phyloP scores from a whole-genome alignment of 495 filamentous ascomycete genomes.

The Penicillium crystallinum region DNA sequence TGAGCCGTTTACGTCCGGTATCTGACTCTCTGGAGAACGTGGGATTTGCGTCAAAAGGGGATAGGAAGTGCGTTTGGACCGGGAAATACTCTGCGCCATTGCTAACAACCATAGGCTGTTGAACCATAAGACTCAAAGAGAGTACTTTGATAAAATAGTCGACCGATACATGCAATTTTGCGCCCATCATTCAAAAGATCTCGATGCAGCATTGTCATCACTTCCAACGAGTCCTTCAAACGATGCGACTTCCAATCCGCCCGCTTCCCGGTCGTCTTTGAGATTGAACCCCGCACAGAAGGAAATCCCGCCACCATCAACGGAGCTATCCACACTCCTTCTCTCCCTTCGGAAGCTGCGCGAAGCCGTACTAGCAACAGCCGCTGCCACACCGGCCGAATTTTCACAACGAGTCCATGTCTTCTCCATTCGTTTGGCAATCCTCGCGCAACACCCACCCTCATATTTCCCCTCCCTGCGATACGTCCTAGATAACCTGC shows the following conservation, averaged over 20 bases:
- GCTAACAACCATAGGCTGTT: slow-evolving; percentile 55
- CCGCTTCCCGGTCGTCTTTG: slow-evolving; percentile 23
- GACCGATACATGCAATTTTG: slow-evolving; percentile 86
- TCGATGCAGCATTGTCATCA: slow-evolving; percentile 68
- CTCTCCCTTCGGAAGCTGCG: slow-evolving; percentile 85
- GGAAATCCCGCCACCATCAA: slow-evolving; percentile 32
- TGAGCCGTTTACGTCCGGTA: slow-evolving; percentile 67
- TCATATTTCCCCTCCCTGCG: slow-evolving; percentile 86
- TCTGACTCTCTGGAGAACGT: slow-evolving; percentile 71
- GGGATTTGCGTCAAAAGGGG: slow-evolving; percentile 84
- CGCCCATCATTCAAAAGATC: slow-evolving; percentile 60
- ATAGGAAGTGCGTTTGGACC: slow-evolving; percentile 54
- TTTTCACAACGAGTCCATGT: slow-evolving; percentile 67
- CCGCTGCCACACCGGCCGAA: slow-evolving; percentile 53
- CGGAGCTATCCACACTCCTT: slow-evolving; percentile 54
- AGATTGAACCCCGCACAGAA: slow-evolving; percentile 18
- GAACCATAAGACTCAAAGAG: slow-evolving; percentile 67
- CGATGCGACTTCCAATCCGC: slow-evolving; percentile 39
- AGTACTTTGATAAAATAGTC: slow-evolving; percentile 80
- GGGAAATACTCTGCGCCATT: background rate
- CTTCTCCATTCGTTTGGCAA: slow-evolving; percentile 78
- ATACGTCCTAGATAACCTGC: slow-evolving; percentile 68
- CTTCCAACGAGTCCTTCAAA: slow-evolving; percentile 47
- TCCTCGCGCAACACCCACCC: slow-evolving; percentile 72
- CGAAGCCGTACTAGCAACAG: slow-evolving; percentile 68